A percentile compares a stretch with the other conserved stretches of the same genome.
These are phyloP conservation scores for Lizonia empirigonia DNA, from an alignment of 2,329 filamentous ascomycete species.

Conservation along the genomic window DNA sequence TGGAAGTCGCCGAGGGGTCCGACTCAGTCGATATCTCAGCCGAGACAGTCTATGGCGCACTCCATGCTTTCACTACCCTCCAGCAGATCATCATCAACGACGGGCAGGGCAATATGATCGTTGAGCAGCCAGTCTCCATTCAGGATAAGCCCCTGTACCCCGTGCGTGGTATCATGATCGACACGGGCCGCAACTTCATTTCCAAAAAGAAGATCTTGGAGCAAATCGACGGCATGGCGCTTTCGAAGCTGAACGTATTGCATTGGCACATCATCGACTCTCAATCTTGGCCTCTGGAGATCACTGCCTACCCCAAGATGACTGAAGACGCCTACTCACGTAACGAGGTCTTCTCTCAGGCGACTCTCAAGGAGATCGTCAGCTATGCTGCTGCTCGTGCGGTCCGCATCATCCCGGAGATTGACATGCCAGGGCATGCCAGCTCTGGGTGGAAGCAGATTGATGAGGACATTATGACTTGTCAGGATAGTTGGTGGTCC, in stretches of 20 bases:
- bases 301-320: conserved; percentile 59
- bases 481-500: conserved; percentile 64
- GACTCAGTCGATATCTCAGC: conserved; percentile 54
- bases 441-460: conserved; percentile 62
- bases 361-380: conserved; percentile 53
- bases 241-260: conserved; percentile 63
- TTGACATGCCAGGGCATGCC: conserved; percentile 67
- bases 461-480: conserved; percentile 62
- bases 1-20: conserved; percentile 52
- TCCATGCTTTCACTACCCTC: conserved; percentile 63
- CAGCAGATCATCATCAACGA: conserved; percentile 61
- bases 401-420: conserved; percentile 65
- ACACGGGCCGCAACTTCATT: conserved; percentile 62
- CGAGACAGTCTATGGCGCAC: conserved; percentile 60
- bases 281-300: conserved; percentile 62
- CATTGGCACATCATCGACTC: conserved; percentile 64
- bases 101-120: conserved; percentile 51
- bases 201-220: conserved; percentile 58
- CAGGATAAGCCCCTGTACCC: conserved; percentile 59
- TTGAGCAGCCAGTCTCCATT: conserved; percentile 61
- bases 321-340: conserved; percentile 60
- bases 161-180: conserved; percentile 62
- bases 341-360: conserved; percentile 54
- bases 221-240: conserved; percentile 61
- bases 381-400: conserved; percentile 60